These are phyloP conservation scores for Cladosporium sphaerospermum DNA, from an alignment of 2,329 filamentous ascomycete genomes.

Conservation along the genomic window DNA sequence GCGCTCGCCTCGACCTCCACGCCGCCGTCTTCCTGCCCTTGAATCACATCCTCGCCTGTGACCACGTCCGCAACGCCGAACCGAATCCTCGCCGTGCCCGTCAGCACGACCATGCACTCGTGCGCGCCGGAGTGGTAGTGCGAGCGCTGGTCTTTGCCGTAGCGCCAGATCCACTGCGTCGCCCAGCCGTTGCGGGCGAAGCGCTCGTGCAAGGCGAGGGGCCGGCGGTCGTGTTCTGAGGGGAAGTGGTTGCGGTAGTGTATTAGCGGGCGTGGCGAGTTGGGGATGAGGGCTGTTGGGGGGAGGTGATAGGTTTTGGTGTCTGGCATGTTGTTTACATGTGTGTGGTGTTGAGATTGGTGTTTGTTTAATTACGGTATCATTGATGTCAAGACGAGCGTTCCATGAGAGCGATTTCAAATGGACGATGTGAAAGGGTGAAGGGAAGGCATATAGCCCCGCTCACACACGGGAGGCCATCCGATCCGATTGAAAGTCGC, in stretches of 20 bases:
- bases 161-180: conserved; percentile 52
- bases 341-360: too few species aligned
- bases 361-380: too few species aligned
- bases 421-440: too few species aligned
- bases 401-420: too few species aligned
- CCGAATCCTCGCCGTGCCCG: conserved; percentile 47
- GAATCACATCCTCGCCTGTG: conserved; percentile 27
- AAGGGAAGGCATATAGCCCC: not conserved
- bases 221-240: conserved; percentile 17
- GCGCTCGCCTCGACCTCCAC: conserved; percentile 43
- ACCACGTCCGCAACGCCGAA: conserved; percentile 49
- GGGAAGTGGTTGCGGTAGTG: conserved; percentile 45
- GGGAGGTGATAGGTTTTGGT: conserved; percentile 37
- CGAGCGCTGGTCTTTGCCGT: conserved; percentile 31
- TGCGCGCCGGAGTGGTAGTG: conserved; percentile 54
- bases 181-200: conserved; percentile 48
- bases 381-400: too few species aligned
- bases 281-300: conserved; percentile 44
- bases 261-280: conserved; percentile 48
- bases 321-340: conserved; percentile 20
- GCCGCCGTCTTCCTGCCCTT: conserved; percentile 41
- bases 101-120: conserved; percentile 53
- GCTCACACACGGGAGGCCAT: not conserved
- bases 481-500: not conserved
- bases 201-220: conserved; percentile 36